Evolutionary conservation across 2,329 filamentous ascomycete species (phyloP), one percentile per base, ranked within the genome.

Genomic region (Nigrospora oryzae): DNA sequence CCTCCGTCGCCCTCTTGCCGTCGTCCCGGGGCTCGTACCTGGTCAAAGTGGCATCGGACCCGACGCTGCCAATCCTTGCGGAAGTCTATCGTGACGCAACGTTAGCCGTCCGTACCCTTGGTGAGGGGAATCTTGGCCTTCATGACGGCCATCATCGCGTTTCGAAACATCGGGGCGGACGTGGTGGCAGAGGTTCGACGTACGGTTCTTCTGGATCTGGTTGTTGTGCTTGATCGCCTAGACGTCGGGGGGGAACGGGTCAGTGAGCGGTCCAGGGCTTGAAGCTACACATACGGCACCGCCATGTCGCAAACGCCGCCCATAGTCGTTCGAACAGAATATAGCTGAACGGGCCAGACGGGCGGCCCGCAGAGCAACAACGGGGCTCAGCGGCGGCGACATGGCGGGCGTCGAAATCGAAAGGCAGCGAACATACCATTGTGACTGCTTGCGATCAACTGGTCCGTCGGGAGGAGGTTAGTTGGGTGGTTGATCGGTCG

Each of bases 41-140:
- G 93, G 81, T 98, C 89, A 79, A 98, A 98, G 83, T 98, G 93
- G 75, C 88, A 87, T 77, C 89, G 88, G 69, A 98, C 93, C 77
- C 90, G 88, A 78, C 89, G 88, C 77, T 97, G 90, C 93, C 93
- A 98, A 82, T 98, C 90, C 89, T 95, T 96, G 78, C 89, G 90
- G 88, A 95, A 95, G 72, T 96, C 87, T 93, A 36, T 28, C 23
- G 15, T 36, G 66, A 34, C 53, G 56, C 51, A 54, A 49, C 51
- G 61, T 71, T 62, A 73, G 72, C 68, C 60, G 60, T 60, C 56
- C 4, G 36, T 17, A 3, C n/a, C 19, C 36, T 42, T 16, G 19
- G 19, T 31, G 33, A 10, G 23, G 23, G 23, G 23, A 7, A 7
- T 2, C 10, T 5, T 6, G 23, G 5, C 23, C 23, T 28, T 10